Evolutionary conservation across 805 yeast species (phyloP).

Genomic region (Lipomyces yamadae): DNA sequence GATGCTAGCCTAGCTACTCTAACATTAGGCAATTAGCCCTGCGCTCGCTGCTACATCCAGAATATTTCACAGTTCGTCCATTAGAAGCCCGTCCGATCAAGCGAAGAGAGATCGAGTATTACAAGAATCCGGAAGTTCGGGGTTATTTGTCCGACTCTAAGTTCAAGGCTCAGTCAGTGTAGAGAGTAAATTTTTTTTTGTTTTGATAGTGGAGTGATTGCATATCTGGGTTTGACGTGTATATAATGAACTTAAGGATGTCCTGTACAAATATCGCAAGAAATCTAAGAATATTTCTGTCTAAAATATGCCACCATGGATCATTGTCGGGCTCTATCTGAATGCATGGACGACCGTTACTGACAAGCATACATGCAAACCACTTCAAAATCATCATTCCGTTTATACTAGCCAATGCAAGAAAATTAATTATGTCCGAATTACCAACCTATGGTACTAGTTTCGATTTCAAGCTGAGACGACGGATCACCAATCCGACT

Average conservation of each 20-base stretch:
- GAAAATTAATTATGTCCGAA: neutral
- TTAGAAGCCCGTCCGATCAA: constrained; percentile 83
- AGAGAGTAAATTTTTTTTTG: neutral
- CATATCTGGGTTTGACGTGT: neutral
- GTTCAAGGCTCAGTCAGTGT: neutral
- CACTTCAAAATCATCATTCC: neutral
- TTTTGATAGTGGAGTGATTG: neutral
- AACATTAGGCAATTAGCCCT: constrained; percentile 47
- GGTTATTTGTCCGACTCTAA: constrained; percentile 64
- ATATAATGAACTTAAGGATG: neutral
- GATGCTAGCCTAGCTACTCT: neutral
- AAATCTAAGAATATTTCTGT: neutral
- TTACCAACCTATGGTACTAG: neutral
- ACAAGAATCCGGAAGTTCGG: constrained; percentile 69
- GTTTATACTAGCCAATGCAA: neutral
- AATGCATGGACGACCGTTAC: too few species aligned
- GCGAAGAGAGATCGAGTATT: constrained; percentile 77
- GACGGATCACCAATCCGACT: constrained; percentile 42
- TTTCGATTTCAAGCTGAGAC: neutral
- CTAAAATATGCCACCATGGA: too few species aligned
- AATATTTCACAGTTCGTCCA: constrained; percentile 80
- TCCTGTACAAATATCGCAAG: neutral
- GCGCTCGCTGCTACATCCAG: constrained; percentile 77
- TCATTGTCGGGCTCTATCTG: neutral
- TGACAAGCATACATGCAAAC: too few species aligned